These are phyloP conservation scores for Pseudotsuga menziesii DNA, from an alignment of 75 land plant species.

Conservation along the genomic window DNA sequence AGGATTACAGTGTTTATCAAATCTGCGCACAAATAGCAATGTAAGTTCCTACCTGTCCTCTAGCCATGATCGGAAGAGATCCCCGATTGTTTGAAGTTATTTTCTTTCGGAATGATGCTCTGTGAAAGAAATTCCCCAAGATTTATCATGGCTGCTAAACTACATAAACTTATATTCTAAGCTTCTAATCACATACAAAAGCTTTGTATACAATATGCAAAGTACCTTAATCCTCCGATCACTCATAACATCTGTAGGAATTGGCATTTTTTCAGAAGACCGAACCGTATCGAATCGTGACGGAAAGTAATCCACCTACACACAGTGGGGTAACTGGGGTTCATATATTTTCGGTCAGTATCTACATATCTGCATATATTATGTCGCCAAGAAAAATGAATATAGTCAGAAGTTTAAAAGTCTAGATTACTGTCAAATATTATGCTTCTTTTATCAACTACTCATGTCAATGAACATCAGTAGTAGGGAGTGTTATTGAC, in stretches of 20 bases:
- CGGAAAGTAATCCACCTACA: constrained; percentile 56
- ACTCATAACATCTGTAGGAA: constrained; percentile 13
- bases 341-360: background rate
- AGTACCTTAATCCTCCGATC: constrained; percentile 31
- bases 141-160: too few relatives aligned
- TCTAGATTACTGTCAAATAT: background rate
- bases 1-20: too few relatives aligned
- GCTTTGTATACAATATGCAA: too few relatives aligned
- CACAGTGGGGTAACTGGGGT: background rate
- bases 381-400: too few relatives aligned
- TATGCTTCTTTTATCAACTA: background rate
- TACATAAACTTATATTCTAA: too few relatives aligned
- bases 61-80: constrained; percentile 23
- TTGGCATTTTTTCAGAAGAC: constrained; percentile 30
- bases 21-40: too few relatives aligned
- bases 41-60: constrained; percentile 18
- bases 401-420: too few relatives aligned
- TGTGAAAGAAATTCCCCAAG: background rate
- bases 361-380: too few relatives aligned
- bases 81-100: constrained; percentile 38
- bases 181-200: too few relatives aligned
- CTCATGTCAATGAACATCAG: background rate
- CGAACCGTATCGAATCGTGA: constrained; percentile 46
- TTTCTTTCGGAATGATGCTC: constrained; percentile 32
- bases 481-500: background rate